phyloP scores from a whole-genome alignment of 441 rosid genomes.

The Corymbia calophylla region DNA sequence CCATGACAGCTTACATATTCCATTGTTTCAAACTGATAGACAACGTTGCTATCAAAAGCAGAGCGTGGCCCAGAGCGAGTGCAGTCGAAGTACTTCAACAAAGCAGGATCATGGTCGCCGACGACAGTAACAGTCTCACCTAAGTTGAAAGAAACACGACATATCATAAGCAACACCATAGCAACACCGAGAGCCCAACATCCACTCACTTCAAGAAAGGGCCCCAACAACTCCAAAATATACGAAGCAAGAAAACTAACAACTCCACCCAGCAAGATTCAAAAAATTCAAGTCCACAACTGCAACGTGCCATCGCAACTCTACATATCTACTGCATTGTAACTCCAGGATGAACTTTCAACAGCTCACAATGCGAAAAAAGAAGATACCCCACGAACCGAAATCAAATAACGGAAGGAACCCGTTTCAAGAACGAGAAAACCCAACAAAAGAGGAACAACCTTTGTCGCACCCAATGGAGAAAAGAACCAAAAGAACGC shows the following conservation, averaged over 20 bases:
- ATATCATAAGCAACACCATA: neutral
- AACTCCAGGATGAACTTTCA: neutral
- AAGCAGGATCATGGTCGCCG: constrained; percentile 69
- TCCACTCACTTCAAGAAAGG: neutral
- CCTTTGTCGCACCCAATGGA: neutral
- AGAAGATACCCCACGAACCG: neutral
- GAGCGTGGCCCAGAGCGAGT: constrained; percentile 93
- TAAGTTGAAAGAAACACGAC: constrained; percentile 6
- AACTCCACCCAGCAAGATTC: neutral
- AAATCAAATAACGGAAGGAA: neutral
- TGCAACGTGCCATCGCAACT: neutral
- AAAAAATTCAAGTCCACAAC: neutral
- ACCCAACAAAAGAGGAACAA: neutral
- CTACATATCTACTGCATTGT: neutral
- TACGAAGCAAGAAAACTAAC: neutral
- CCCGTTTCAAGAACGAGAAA: neutral
- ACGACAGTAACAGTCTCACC: constrained; percentile 90
- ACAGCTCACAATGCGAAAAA: neutral
- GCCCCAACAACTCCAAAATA: neutral
- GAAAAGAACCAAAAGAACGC: neutral
- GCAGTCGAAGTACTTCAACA: constrained; percentile 85
- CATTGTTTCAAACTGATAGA: constrained; percentile 88
- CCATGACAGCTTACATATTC: constrained; percentile 64
- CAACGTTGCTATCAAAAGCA: constrained; percentile 81
- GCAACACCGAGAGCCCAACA: neutral